These are phyloP conservation scores for Haplosporangium sp. DNA, from an alignment of 371 early-diverging fungal species.

Conservation along the genomic window DNA sequence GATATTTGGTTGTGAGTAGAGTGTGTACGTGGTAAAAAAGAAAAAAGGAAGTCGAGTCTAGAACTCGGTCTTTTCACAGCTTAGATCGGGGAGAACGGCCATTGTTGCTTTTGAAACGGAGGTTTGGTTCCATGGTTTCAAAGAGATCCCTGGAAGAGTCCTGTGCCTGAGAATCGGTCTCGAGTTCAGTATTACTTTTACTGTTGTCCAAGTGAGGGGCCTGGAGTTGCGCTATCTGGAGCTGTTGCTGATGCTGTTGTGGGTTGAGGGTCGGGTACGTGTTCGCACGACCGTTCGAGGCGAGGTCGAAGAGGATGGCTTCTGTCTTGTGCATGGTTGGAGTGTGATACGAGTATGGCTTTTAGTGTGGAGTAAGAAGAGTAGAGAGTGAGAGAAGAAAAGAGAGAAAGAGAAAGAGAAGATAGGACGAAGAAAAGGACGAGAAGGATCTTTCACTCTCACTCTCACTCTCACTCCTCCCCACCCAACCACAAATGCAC, in stretches of 20 bases:
- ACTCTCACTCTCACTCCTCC: background rate
- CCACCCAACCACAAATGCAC: background rate
- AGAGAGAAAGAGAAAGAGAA: background rate
- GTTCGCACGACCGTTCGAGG: conserved; percentile 16
- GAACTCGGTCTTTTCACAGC: too few relatives aligned
- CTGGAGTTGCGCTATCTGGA: conserved; percentile 34
- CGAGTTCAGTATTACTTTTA: too few relatives aligned
- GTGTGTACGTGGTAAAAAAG: too few relatives aligned
- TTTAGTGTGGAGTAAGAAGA: background rate
- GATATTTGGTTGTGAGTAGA: too few relatives aligned
- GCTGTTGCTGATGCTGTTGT: background rate
- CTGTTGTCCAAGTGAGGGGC: conserved; percentile 4
- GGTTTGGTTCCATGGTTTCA: conserved; percentile 28
- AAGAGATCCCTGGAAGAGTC: conserved; percentile 24
- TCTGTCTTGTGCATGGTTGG: conserved; percentile 25
- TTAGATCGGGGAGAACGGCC: conserved; percentile 11
- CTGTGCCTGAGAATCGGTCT: background rate
- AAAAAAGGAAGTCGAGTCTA: too few relatives aligned
- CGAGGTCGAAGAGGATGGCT: conserved; percentile 27
- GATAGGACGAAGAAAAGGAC: background rate
- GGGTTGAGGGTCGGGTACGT: background rate
- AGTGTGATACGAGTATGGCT: too few relatives aligned
- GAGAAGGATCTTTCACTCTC: background rate
- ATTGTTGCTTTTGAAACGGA: conserved; percentile 1
- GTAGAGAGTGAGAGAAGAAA: background rate